Evolutionary conservation across 2,329 filamentous ascomycete species (phyloP), one percentile per base, ranked within the genome.

Genomic region (Neonectria coccinea): DNA sequence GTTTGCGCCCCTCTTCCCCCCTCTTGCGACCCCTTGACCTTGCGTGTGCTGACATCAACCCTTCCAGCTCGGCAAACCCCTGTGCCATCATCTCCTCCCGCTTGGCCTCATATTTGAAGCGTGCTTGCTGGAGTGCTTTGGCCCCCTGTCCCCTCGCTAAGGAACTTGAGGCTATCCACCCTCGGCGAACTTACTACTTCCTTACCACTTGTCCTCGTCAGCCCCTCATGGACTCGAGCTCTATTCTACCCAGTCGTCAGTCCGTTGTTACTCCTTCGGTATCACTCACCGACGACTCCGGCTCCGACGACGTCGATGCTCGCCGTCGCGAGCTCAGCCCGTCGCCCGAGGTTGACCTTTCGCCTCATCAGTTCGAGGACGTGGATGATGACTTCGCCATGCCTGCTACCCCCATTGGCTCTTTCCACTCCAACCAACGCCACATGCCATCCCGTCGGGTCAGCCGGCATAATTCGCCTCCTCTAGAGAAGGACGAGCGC

Each of bases 121-220:
- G 96, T 70, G 82, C 92, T 59, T 92, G 88, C 70, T 93, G 92
- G 94, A 92, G 89, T 29, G 88, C 91, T 8, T 82, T 90, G 56
- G 85, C 91, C 55, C 93, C 92, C 57, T 98, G 96, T 79, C 95
- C 96, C 4, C 82, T 98, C 59, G 93, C 92, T 56, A 98, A 98
- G 82, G 93, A 97, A 80, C 88, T 97, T 59, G 93, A 97, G 77
- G 90, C 92, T 44, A 91, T 95, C 45, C 95, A 98, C 77, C 96
- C 96, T 20, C 92, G 95, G 76, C 93, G 96, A 79, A 94, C 97
- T 51, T 98, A 97, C 84, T 98, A 97, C 82, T 98, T 94, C 81
- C 88, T 99, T 65, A 97, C 93, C 42, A 97, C 92, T n/a, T 91
- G 87, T 75, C 89, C 92, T 51, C 92, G 91, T 75, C 93, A 95